Percentiles rank a stretch among this genome's conserved stretches.
These are phyloP conservation scores for Solanum verrucosum DNA, from an alignment of 257 asterid species.

Conservation along the genomic window DNA sequence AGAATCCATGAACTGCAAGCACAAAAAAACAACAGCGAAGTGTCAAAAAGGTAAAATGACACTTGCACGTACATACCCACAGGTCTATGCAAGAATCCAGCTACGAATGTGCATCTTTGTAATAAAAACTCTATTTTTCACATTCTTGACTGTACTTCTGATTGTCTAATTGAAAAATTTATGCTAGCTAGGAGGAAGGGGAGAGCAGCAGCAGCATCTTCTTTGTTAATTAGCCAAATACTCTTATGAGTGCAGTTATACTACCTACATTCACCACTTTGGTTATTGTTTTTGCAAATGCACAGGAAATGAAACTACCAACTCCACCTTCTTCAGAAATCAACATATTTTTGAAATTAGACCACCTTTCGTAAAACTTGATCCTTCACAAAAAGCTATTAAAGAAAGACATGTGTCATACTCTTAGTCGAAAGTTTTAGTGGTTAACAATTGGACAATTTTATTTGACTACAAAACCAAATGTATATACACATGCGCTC, in stretches of 20 bases:
- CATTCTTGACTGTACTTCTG: neutral
- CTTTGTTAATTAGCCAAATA: neutral
- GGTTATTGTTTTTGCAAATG: neutral
- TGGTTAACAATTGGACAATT: neutral
- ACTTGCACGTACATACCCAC: neutral
- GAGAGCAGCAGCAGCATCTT: neutral
- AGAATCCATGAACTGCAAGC: conserved; percentile 74
- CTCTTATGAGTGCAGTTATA: neutral
- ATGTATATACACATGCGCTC: neutral
- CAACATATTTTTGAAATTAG: neutral
- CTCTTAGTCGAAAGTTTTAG: neutral
- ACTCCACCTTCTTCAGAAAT: neutral
- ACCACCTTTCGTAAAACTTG: neutral
- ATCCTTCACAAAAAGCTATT: neutral
- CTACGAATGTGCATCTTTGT: neutral
- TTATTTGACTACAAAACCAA: neutral
- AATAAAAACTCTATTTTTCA: neutral
- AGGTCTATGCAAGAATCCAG: neutral
- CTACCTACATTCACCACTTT: neutral
- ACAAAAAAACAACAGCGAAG: neutral
- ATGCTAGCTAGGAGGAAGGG: neutral
- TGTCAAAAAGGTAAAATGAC: neutral
- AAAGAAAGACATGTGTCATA: neutral
- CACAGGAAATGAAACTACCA: neutral
- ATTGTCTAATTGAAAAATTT: neutral